These are phyloP conservation scores for Eutypella sp. DNA, from an alignment of 2,329 filamentous ascomycete species.

Conservation along the genomic window DNA sequence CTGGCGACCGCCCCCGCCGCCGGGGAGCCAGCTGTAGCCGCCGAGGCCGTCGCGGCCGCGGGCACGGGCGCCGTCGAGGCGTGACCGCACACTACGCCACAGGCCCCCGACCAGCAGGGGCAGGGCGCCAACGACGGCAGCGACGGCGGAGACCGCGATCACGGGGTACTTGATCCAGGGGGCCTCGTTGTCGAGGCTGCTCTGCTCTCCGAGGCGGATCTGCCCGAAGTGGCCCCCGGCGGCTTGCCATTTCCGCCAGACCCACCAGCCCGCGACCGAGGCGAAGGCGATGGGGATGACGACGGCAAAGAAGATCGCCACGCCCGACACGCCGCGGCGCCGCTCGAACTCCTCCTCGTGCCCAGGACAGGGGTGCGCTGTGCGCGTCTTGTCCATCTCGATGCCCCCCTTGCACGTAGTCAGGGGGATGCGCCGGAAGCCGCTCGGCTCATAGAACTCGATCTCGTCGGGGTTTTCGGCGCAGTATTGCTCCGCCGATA, in stretches of 20 bases:
- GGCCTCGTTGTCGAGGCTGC: slow-evolving; percentile 62
- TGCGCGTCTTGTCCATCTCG: slow-evolving; percentile 65
- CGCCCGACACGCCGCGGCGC: slow-evolving; percentile 64
- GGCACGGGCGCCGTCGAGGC: slow-evolving; percentile 42
- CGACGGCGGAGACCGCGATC: slow-evolving; percentile 60
- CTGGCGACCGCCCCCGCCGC: slow-evolving; percentile 45
- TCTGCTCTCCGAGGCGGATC: no score
- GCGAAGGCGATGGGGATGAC: slow-evolving; percentile 70
- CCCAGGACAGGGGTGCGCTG: slow-evolving; percentile 63
- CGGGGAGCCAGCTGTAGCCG: slow-evolving; percentile 43
- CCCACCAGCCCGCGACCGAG: slow-evolving; percentile 71
- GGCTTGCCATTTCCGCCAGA: slow-evolving; percentile 74
- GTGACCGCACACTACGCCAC: slow-evolving; percentile 59
- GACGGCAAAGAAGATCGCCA: slow-evolving; percentile 81
- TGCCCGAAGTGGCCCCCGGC: background rate
- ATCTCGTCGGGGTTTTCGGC: slow-evolving; percentile 58
- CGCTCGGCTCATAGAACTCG: slow-evolving; percentile 80
- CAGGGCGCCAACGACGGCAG: slow-evolving; percentile 54
- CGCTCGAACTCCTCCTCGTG: slow-evolving; percentile 76
- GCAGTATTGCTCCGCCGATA: slow-evolving; percentile 47
- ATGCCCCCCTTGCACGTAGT: slow-evolving; percentile 77
- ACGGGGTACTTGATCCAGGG: slow-evolving; percentile 81
- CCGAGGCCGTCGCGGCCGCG: slow-evolving; percentile 43
- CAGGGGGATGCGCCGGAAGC: slow-evolving; percentile 84
- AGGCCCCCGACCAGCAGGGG: slow-evolving; percentile 69